phyloP scores from a whole-genome alignment of 345 rosid genomes.

The Carallia brachiata region DNA sequence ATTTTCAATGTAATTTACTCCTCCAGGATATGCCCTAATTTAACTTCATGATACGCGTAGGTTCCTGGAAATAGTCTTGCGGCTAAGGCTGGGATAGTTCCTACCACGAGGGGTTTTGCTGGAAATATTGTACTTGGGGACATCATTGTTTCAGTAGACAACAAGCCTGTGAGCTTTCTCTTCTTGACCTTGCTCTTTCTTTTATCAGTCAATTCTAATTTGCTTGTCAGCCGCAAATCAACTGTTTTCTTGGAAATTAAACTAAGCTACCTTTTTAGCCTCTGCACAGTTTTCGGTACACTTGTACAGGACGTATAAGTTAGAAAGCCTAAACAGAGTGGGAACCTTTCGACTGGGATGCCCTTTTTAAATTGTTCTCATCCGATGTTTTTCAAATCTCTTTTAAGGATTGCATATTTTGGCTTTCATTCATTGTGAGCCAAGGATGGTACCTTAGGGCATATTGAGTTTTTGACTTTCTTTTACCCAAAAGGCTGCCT shows the following conservation, averaged over 20 bases:
- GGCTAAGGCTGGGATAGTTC: constrained; percentile 70
- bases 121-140: constrained; percentile 90
- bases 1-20: neutral
- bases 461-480: neutral
- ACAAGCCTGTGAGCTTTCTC: constrained; percentile 53
- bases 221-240: neutral
- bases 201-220: neutral
- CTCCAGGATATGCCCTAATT: neutral
- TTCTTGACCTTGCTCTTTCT: constrained; percentile 8
- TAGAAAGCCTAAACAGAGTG: no score
- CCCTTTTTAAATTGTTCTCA: no score
- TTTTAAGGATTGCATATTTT: no score
- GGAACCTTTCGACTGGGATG: no score
- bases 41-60: constrained; percentile 25
- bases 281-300: no score
- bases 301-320: no score
- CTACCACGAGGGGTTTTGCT: constrained; percentile 81
- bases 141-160: constrained; percentile 67
- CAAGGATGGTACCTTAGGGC: no score
- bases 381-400: no score
- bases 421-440: no score
- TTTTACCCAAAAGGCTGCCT: neutral
- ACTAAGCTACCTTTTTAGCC: no score
- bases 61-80: constrained; percentile 71
- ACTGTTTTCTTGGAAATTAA: neutral